Percentiles rank a stretch among this genome's conserved stretches.
phyloP scores from a whole-genome alignment of 2,329 filamentous ascomycete species.

The Cladophialophora yegresii region DNA sequence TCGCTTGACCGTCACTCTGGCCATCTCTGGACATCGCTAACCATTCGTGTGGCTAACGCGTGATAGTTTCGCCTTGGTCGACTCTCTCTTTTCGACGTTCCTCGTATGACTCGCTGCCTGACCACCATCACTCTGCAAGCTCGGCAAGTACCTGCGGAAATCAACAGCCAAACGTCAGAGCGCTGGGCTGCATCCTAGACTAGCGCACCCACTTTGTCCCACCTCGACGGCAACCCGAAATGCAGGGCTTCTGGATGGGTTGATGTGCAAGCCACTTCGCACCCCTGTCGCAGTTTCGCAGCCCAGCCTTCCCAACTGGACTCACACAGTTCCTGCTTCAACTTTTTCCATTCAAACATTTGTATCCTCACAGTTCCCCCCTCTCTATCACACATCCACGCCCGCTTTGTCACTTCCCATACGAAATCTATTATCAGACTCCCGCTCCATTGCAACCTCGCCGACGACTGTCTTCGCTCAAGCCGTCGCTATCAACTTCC shows the following conservation, averaged over 20 bases:
- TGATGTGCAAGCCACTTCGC: slow-evolving; percentile 1
- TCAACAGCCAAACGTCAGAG: not conserved
- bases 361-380: slow-evolving; percentile 16
- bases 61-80: not conserved
- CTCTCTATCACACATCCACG: slow-evolving; percentile 17
- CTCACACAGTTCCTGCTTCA: slow-evolving; percentile 22
- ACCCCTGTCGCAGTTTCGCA: slow-evolving; percentile 8
- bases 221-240: slow-evolving; percentile 5
- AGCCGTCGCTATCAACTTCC: slow-evolving; percentile 16
- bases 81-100: not conserved
- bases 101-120: slow-evolving; percentile 6
- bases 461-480: not conserved
- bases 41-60: slow-evolving; percentile 3
- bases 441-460: slow-evolving; percentile 7
- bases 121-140: not conserved
- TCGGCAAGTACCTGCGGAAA: not conserved
- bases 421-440: slow-evolving; percentile 2
- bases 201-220: slow-evolving; percentile 2
- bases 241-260: slow-evolving; percentile 9
- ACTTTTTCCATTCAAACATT: slow-evolving; percentile 16
- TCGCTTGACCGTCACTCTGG: slow-evolving; percentile 16
- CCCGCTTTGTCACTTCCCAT: slow-evolving; percentile 15
- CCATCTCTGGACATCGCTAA: no score
- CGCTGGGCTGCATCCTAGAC: not conserved
- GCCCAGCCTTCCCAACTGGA: slow-evolving; percentile 18